A percentile compares a stretch with the other conserved stretches of the same genome.
Evolutionary conservation across 2,329 filamentous ascomycete species (phyloP).

Genomic region (Fusarium sp.): DNA sequence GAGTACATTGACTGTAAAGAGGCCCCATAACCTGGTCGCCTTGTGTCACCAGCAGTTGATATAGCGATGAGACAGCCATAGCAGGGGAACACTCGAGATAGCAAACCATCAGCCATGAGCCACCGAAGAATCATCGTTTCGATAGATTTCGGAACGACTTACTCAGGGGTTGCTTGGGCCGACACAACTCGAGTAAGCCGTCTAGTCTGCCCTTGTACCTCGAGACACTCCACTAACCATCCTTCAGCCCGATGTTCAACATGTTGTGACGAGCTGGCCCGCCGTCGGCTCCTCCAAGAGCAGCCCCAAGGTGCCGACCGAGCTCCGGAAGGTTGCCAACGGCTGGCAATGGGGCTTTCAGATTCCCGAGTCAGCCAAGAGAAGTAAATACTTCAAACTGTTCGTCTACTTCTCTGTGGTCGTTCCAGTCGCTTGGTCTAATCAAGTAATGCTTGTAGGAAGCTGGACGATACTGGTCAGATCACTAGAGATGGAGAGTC

Average conservation of each 20-base stretch:
- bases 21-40: constrained; percentile 22
- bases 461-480: constrained; percentile 48
- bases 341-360: constrained; percentile 60
- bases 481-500: constrained; percentile 47
- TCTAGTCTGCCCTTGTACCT: background rate
- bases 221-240: constrained; percentile 36
- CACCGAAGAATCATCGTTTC: constrained; percentile 58
- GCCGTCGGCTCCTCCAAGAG: constrained; percentile 45
- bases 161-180: constrained; percentile 62
- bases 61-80: constrained; percentile 35
- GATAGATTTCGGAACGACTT: constrained; percentile 65
- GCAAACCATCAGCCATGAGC: constrained; percentile 42
- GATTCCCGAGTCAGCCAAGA: constrained; percentile 53
- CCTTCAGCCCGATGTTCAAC: constrained; percentile 50
- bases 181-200: constrained; percentile 51
- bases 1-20: constrained; percentile 10
- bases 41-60: constrained; percentile 33
- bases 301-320: constrained; percentile 59
- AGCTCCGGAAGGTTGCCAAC: constrained; percentile 53
- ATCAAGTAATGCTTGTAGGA: constrained; percentile 39
- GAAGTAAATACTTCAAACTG: constrained; percentile 59
- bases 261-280: constrained; percentile 57
- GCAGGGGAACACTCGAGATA: constrained; percentile 17
- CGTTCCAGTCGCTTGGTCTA: constrained; percentile 15
- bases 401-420: constrained; percentile 43